Evolutionary conservation across 2,329 filamentous ascomycete genomes (phyloP), one percentile per base, ranked within the genome.

Genomic region (Phyllosticta citriasiana): DNA sequence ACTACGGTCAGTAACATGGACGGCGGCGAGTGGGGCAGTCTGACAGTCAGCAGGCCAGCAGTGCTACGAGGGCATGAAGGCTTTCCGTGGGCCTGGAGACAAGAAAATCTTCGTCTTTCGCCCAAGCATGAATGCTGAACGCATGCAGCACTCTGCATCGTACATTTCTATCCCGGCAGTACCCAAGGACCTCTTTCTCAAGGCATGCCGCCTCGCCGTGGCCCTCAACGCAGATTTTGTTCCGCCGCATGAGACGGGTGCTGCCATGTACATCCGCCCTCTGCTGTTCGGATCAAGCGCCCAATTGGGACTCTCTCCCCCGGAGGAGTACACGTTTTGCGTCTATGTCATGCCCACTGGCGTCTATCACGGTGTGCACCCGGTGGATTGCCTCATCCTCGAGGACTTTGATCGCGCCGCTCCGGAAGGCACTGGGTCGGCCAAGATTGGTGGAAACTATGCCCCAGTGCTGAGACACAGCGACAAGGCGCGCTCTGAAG

Each of bases 31-130:
- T 35, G n/a, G 40, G 7, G 50, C 52, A n/a, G 25, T 62, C 60
- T 62, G 56, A 62, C 56, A 25, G 19, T n/a, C 16, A 9, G 19
- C 30, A 63, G 63, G 93, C 62, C 91, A 96, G 73, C 94, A 97
- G 78, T 93, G 91, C 69, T 99, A 96, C 80, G 94, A 99, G 74
- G 94, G 94, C n/a, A 85, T 97, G 73, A 97, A 97, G 77, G 92
- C 93, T 60, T 97, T 97, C 82, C 91, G 93, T 65, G 80, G 82
- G 2, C 88, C 91, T 19, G 79, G 82, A 62, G 84, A 88, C 73
- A 72, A 80, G 63, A 76, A 77, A 63, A 92, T 97, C 77, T 84
- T 86, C 72, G 84, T 97, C 73, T 97, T 97, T 84, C 88, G 93
- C 4, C 89, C 93, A 0, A 82, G 87, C 70, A 85, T 87, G 71